phyloP scores from a whole-genome alignment of 441 rosid genomes.

The Pelargonium australe region DNA sequence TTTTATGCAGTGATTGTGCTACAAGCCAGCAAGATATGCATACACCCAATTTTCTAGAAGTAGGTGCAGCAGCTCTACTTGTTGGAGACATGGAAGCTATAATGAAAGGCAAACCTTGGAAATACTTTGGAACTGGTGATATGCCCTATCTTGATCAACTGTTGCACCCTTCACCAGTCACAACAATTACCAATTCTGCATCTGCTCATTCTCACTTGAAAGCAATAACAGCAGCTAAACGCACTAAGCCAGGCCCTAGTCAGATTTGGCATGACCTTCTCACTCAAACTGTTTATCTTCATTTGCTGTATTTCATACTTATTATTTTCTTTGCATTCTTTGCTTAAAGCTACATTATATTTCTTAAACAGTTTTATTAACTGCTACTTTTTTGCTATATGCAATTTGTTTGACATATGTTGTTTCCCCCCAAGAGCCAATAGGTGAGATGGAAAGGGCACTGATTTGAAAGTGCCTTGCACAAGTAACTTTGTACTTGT shows the following conservation, averaged over 20 bases:
- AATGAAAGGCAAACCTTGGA: constrained; percentile 92
- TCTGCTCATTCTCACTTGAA: constrained; percentile 75
- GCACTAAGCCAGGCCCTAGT: constrained; percentile 66
- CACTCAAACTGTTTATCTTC: constrained; percentile 9
- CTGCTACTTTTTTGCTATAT: background rate
- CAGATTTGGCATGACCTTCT: constrained; percentile 63
- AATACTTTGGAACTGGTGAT: constrained; percentile 79
- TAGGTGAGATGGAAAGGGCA: background rate
- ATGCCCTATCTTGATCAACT: constrained; percentile 95
- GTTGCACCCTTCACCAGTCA: constrained; percentile 81
- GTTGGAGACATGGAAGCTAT: constrained; percentile 92
- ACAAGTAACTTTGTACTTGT: background rate
- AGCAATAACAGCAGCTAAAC: constrained; percentile 87
- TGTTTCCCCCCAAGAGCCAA: background rate
- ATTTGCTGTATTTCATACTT: background rate
- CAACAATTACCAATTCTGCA: constrained; percentile 65
- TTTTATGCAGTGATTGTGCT: constrained; percentile 52
- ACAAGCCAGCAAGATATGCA: constrained; percentile 62
- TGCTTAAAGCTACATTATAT: background rate
- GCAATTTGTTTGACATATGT: background rate
- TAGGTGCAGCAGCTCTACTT: constrained; percentile 97
- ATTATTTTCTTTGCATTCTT: background rate
- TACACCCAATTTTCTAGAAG: constrained; percentile 68
- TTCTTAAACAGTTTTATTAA: background rate
- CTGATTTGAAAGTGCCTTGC: background rate